Conservation (phyloP, 208 protist genomes). For the Trypanosoma brucei region DNA sequence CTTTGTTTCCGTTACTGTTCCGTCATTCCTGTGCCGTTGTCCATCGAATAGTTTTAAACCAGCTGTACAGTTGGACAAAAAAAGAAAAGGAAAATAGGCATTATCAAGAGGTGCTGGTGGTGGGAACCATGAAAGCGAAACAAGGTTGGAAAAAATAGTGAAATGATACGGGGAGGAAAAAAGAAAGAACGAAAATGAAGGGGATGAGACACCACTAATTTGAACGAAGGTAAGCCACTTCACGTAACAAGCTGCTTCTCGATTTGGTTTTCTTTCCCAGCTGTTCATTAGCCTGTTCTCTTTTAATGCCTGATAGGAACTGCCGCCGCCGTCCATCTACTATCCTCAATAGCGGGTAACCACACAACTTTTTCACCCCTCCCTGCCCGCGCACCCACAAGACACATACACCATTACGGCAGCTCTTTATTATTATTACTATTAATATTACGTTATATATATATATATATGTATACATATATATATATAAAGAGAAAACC, state of each 20-base stretch:
- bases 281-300: slow-evolving; percentile 4
- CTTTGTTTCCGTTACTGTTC: no score
- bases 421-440: slow-evolving; percentile 11
- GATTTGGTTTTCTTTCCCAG: slow-evolving; percentile 28
- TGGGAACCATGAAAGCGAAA: not conserved
- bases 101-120: not conserved
- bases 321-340: not conserved
- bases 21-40: no score
- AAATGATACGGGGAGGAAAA: no score
- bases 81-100: not conserved
- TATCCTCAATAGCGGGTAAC: slow-evolving; percentile 21
- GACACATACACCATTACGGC: slow-evolving; percentile 52
- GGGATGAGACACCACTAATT: no score
- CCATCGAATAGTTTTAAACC: no score
- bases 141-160: not conserved
- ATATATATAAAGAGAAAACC: no score
- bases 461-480: no score
- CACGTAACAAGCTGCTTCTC: slow-evolving; percentile 18
- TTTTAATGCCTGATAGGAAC: not conserved
- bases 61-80: not conserved
- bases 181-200: no score
- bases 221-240: not conserved
- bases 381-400: slow-evolving; percentile 16
- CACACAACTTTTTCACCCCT: slow-evolving; percentile 46
- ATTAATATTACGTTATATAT: no score